Conservation (phyloP, 192 early-diverging fungal species). For the Glomus cerebriforme region DNA sequence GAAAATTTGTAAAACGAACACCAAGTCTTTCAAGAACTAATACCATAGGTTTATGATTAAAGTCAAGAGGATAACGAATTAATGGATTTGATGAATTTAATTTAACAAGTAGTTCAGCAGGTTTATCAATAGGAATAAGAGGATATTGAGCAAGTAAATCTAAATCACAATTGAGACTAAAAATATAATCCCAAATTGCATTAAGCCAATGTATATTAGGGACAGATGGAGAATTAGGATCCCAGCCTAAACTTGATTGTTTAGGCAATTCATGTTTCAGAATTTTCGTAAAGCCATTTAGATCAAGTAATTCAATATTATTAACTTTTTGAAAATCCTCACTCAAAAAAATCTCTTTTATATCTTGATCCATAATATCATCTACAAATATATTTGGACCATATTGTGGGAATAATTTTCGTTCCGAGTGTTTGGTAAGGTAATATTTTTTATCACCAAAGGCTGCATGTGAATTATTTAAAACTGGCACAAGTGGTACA, state of each 20-base stretch:
- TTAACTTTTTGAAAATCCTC: neutral
- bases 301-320: neutral
- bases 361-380: neutral
- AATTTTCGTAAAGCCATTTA: neutral
- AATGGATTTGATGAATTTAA: neutral
- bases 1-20: neutral
- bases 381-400: neutral
- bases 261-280: neutral
- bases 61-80: neutral
- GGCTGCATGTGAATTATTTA: neutral
- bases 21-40: neutral
- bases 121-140: neutral
- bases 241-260: neutral
- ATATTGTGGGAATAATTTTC: neutral
- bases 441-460: neutral
- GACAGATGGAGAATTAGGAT: neutral
- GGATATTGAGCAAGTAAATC: neutral
- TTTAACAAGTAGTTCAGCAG: neutral
- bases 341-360: neutral
- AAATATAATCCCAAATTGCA: neutral
- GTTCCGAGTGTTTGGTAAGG: neutral
- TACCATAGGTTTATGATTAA: neutral
- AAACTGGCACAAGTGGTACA: neutral
- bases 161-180: neutral
- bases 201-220: neutral